Percentiles rank a stretch among this genome's conserved stretches.
Evolutionary conservation across 2,329 filamentous ascomycete genomes (phyloP).

Genomic region (Claviceps pusilla): DNA sequence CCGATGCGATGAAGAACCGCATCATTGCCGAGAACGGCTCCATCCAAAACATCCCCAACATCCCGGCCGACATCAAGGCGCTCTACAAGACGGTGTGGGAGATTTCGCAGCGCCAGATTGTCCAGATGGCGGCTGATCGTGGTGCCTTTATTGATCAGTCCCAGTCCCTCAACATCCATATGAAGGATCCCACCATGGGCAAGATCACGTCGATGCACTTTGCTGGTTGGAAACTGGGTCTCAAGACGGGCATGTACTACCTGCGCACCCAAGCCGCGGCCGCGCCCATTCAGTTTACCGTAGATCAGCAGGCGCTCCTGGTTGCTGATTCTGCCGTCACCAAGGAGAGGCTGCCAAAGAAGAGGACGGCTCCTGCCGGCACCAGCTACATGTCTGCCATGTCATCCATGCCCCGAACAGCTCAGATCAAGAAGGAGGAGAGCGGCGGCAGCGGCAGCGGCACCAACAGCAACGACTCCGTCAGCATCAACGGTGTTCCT

Average conservation of each 20-base stretch:
- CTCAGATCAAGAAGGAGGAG: constrained; percentile 44
- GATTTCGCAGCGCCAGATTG: constrained; percentile 85
- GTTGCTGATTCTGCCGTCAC: constrained; percentile 68
- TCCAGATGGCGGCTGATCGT: constrained; percentile 96
- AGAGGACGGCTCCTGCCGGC: constrained; percentile 46
- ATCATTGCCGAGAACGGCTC: constrained; percentile 96
- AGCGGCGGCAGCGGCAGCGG: constrained; percentile 3
- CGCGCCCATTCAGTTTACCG: constrained; percentile 95
- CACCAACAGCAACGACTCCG: constrained; percentile 13
- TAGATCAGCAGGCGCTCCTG: constrained; percentile 89
- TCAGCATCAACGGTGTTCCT: constrained; percentile 45
- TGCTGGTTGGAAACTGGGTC: constrained; percentile 92
- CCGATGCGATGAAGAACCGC: constrained; percentile 99
- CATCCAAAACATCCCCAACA: constrained; percentile 92
- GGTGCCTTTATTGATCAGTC: constrained; percentile 98
- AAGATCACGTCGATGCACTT: constrained; percentile 99
- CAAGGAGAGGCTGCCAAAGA: constrained; percentile 50
- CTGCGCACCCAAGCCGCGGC: constrained; percentile 93
- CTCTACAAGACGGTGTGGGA: constrained; percentile 99
- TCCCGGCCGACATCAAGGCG: constrained; percentile 86
- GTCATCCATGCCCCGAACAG: constrained; percentile 50
- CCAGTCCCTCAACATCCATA: constrained; percentile 97
- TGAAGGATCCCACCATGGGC: constrained; percentile 98
- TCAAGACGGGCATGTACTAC: constrained; percentile 99
- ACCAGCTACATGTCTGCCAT: constrained; percentile 40